These are phyloP conservation scores for Streptanthus diversifolius DNA, from an alignment of 345 rosid species.

Conservation along the genomic window DNA sequence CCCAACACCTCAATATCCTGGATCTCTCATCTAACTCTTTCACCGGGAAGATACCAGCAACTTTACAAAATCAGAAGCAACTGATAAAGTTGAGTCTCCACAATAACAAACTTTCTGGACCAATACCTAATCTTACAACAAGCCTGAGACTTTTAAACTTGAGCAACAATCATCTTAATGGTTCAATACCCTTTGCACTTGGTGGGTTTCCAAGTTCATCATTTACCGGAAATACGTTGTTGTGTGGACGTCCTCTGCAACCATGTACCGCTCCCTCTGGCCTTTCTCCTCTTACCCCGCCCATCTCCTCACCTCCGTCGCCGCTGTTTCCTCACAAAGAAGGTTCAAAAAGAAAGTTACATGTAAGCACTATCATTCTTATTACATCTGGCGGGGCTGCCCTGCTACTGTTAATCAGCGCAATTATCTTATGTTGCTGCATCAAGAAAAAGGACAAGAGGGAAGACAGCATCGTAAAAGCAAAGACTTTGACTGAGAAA, in stretches of 20 bases:
- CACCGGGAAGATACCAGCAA: constrained; percentile 50
- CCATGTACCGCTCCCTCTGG: constrained; percentile 36
- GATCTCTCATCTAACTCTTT: constrained; percentile 68
- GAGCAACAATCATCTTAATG: constrained; percentile 68
- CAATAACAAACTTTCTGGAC: constrained; percentile 55
- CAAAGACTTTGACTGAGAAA: constrained; percentile 61
- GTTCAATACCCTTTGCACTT: constrained; percentile 62
- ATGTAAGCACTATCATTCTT: constrained; percentile 56
- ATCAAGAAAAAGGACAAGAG: constrained; percentile 55
- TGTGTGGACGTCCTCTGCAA: constrained; percentile 65
- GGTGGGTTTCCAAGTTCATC: constrained; percentile 64
- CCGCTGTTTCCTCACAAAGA: constrained; percentile 40
- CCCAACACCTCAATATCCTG: constrained; percentile 44
- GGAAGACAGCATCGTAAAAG: constrained; percentile 41
- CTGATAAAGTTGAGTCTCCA: constrained; percentile 56
- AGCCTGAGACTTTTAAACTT: constrained; percentile 57
- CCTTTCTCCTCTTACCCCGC: constrained; percentile 48
- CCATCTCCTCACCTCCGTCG: constrained; percentile 42
- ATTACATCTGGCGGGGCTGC: constrained; percentile 61
- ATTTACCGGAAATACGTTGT: constrained; percentile 57
- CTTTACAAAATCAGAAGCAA: constrained; percentile 45
- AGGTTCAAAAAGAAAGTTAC: constrained; percentile 44
- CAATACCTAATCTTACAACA: constrained; percentile 45
- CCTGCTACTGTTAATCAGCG: constrained; percentile 35
- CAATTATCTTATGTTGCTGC: constrained; percentile 52